A percentile compares a stretch with the other conserved stretches of the same genome.
These are phyloP conservation scores for Raffaelea ambrosiae DNA, from an alignment of 2,329 filamentous ascomycete genomes.

Conservation along the genomic window DNA sequence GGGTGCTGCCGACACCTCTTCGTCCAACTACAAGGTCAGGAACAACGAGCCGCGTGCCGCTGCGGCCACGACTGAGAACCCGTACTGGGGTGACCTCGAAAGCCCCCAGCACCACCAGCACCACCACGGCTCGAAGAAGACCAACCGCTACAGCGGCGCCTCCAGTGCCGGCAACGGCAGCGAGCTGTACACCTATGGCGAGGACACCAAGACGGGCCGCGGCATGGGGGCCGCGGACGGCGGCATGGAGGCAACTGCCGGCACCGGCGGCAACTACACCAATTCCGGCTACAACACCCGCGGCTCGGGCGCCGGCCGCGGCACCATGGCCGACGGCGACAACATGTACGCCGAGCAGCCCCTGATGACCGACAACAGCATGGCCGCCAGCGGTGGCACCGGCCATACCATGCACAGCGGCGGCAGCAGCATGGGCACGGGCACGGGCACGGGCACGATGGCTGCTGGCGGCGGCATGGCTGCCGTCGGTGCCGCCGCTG, in stretches of 20 bases:
- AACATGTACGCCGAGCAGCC: no score
- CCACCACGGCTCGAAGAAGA: background rate
- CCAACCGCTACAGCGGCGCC: conserved; percentile 10
- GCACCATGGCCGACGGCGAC: background rate
- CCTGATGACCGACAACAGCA: no score
- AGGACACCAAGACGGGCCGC: background rate
- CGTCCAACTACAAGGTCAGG: background rate
- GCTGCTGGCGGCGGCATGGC: background rate
- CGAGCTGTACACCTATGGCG: background rate
- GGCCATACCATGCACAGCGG: no score
- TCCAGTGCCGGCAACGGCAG: background rate
- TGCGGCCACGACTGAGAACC: background rate
- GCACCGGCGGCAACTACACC: background rate
- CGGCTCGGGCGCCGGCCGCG: no score
- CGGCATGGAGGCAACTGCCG: background rate
- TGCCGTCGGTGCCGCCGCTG: background rate
- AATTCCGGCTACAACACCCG: no score
- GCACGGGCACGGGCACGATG: no score
- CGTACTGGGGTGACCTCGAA: background rate
- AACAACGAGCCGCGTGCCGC: no score
- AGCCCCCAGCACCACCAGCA: background rate
- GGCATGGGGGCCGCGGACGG: background rate
- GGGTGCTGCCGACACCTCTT: background rate
- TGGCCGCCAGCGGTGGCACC: no score
- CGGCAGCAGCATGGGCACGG: no score